Percentiles rank a stretch among this genome's conserved stretches.
Conservation (phyloP, 805 yeast genomes). For the Wickerhamiella shivajii region DNA sequence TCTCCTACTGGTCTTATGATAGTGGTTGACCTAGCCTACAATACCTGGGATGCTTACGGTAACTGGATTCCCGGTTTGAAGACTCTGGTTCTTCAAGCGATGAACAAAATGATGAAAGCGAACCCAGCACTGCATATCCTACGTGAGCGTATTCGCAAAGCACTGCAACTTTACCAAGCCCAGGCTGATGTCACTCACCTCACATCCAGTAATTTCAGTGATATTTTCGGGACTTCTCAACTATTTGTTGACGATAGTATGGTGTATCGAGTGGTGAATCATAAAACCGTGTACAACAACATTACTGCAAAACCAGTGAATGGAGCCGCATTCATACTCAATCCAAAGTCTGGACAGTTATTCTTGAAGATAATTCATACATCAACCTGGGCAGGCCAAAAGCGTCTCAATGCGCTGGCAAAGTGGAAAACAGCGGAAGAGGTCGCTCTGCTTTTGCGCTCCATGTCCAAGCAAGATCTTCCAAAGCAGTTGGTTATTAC, state of each 20-base stretch:
- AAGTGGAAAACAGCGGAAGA: conserved; percentile 99
- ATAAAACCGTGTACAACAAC: conserved; percentile 85
- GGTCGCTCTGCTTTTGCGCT: conserved; percentile 77
- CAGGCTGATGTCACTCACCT: conserved; percentile 87
- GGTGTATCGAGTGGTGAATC: conserved; percentile 85
- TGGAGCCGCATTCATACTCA: conserved; percentile 80
- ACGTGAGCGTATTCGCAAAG: conserved; percentile 87
- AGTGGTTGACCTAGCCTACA: conserved; percentile 86
- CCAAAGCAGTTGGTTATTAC: conserved; percentile 87
- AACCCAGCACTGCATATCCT: conserved; percentile 86
- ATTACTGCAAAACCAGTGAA: conserved; percentile 83
- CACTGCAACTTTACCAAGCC: conserved; percentile 81
- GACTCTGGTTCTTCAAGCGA: conserved; percentile 75
- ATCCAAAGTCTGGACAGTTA: conserved; percentile 83
- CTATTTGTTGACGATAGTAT: conserved; percentile 86
- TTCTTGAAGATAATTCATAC: conserved; percentile 83
- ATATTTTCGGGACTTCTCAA: conserved; percentile 64
- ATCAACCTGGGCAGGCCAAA: conserved; percentile 95
- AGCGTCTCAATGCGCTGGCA: conserved; percentile 79
- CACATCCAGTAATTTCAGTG: conserved; percentile 80
- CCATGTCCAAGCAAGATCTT: conserved; percentile 84
- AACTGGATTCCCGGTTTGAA: conserved; percentile 96
- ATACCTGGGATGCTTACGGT: conserved; percentile 92
- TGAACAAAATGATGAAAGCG: conserved; percentile 86
- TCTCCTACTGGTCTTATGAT: conserved; percentile 85